phyloP scores from a whole-genome alignment of 768 basidiomycete species.

The Kwoniella shandongensis region DNA sequence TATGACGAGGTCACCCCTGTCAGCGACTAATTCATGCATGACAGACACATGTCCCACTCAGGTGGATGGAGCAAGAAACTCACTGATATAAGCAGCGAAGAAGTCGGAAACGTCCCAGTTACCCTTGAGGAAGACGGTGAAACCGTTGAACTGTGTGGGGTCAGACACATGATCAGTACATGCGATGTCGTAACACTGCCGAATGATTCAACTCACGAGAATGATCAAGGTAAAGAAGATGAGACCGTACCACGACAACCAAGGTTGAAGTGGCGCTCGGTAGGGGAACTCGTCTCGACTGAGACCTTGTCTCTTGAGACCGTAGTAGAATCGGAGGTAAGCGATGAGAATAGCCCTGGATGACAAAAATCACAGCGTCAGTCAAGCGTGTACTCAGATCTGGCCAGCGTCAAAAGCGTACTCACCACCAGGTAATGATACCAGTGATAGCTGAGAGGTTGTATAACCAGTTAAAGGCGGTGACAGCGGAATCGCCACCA shows the following conservation, averaged over 20 bases:
- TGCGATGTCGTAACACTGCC: slow-evolving; percentile 1
- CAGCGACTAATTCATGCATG: background rate
- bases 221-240: slow-evolving; percentile 49
- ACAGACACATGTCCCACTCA: background rate
- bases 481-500: slow-evolving; percentile 38
- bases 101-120: slow-evolving; percentile 52
- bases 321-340: slow-evolving; percentile 50
- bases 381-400: background rate
- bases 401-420: background rate
- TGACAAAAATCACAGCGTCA: background rate
- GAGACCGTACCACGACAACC: slow-evolving; percentile 48
- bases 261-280: slow-evolving; percentile 53
- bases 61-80: slow-evolving; percentile 5
- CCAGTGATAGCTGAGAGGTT: slow-evolving; percentile 53
- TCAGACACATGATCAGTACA: slow-evolving; percentile 11
- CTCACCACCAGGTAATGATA: slow-evolving; percentile 52
- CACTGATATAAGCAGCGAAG: slow-evolving; percentile 52
- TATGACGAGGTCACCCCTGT: slow-evolving; percentile 14
- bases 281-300: slow-evolving; percentile 51
- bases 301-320: slow-evolving; percentile 51
- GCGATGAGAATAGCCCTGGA: slow-evolving; percentile 41
- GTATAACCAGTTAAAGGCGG: slow-evolving; percentile 50
- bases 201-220: slow-evolving; percentile 20
- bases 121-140: slow-evolving; percentile 53
- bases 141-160: slow-evolving; percentile 42